Percentiles rank a stretch among this genome's conserved stretches.
These are phyloP conservation scores for Aureobasidium namibiae DNA, from an alignment of 2,329 filamentous ascomycete species.

Conservation along the genomic window DNA sequence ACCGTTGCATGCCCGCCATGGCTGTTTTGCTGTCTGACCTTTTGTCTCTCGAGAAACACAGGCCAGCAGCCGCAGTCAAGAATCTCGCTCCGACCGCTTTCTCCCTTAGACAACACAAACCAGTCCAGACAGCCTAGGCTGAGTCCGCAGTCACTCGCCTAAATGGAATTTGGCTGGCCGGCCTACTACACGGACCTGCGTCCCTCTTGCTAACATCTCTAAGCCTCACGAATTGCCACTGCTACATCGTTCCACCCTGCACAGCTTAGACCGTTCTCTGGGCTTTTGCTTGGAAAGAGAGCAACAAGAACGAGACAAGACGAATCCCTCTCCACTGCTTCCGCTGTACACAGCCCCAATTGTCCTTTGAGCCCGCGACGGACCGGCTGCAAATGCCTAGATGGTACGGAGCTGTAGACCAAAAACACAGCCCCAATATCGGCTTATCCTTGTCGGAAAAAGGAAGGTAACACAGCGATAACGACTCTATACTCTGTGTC, in stretches of 20 bases:
- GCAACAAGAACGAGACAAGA: background rate
- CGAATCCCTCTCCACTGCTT: background rate
- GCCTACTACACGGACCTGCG: background rate
- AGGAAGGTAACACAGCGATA: too few relatives aligned
- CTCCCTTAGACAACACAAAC: background rate
- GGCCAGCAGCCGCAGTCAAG: background rate
- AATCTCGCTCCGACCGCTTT: background rate
- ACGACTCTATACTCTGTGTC: too few relatives aligned
- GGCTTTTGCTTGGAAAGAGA: background rate
- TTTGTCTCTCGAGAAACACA: background rate
- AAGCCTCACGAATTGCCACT: background rate
- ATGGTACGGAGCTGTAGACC: background rate
- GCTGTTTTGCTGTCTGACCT: background rate
- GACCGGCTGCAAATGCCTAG: background rate
- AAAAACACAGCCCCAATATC: background rate
- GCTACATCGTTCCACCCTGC: background rate
- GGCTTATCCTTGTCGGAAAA: too few relatives aligned
- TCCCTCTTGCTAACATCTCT: background rate
- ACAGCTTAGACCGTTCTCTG: background rate
- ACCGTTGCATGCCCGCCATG: background rate
- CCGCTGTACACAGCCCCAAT: background rate
- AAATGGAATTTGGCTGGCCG: background rate
- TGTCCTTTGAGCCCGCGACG: background rate
- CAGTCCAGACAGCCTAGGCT: background rate
- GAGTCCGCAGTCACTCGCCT: background rate